Base-by-base conservation (phyloP, 2,329 filamentous ascomycete species). In the Clonostachys rosea region DNA sequence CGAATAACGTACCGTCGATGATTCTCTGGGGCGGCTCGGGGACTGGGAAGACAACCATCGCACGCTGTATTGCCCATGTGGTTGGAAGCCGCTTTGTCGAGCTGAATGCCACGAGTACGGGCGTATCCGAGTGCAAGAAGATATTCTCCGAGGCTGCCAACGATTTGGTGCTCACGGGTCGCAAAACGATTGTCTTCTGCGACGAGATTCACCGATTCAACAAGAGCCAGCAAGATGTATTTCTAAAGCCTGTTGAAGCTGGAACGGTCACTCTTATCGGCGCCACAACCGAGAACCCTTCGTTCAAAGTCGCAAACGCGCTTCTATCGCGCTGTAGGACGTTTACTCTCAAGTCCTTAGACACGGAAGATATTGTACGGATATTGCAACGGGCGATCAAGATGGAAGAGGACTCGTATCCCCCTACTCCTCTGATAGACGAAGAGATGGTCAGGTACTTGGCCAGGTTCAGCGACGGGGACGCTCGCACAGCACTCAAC, bases 281-380 rank as follows among this genome's bases (percentile, higher is more conserved):
- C 11, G 94, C 94, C 7, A 99, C 94, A 5, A 99, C 94, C 0
- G 94, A 99, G 66, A 99, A 99, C 55, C 94, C 94, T 0, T 92
- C 87, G 5, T 97, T 97, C 74, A 92, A 95, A 59, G 83, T 99
- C 40, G 88, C 94, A 56, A 86, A 83, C 53, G 92, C 94, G 3
- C 74, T 99, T 47, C 75, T 97, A 4, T 95, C 89, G 20, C 80
- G 94, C 42, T 97, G 92, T 66, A 80, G 94, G 30, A 95, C 90
- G 0, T 97, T 99, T 57, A 95, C 90, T 0, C 71, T 99, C 10
- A 73, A 84, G 42, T 85, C 91, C 54, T 77, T 99, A 40, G 78
- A 79, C 0, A 79, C 86, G 24, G 79, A 86, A 3, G 81, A 95
- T 65, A 75, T 97, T 6, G 71, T 79, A 16, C 71, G 71, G 13